These are phyloP conservation scores for Pyrenochaeta sp. DNA, from an alignment of 2,329 filamentous ascomycete species.

Conservation along the genomic window DNA sequence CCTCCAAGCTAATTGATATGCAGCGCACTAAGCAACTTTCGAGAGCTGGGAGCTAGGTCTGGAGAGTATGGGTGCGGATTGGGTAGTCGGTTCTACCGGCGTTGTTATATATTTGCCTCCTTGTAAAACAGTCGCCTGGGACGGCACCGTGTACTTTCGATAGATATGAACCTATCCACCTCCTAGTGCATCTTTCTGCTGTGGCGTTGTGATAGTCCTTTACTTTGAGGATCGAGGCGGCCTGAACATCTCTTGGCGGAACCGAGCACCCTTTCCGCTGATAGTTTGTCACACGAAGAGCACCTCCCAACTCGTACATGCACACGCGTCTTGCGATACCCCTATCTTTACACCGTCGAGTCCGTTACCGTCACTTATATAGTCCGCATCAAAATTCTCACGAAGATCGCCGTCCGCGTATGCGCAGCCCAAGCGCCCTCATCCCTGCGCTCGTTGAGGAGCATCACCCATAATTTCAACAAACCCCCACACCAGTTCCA, in stretches of 20 bases:
- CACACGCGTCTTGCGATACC: constrained; percentile 25
- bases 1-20: constrained; percentile 27
- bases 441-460: constrained; percentile 46
- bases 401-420: constrained; percentile 29
- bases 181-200: constrained; percentile 17
- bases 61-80: constrained; percentile 39
- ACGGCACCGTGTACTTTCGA: constrained; percentile 47
- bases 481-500: constrained; percentile 38
- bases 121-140: constrained; percentile 50
- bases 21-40: constrained; percentile 46
- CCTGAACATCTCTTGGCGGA: constrained; percentile 27
- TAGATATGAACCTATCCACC: constrained; percentile 46
- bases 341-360: constrained; percentile 26
- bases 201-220: constrained; percentile 11
- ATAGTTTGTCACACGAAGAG: constrained; percentile 35
- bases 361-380: constrained; percentile 17
- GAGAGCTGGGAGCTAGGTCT: constrained; percentile 25
- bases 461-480: constrained; percentile 43
- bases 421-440: constrained; percentile 45
- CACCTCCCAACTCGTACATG: constrained; percentile 27
- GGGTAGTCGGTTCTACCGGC: constrained; percentile 41
- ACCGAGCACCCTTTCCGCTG: constrained; percentile 24
- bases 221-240: constrained; percentile 17
- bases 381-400: constrained; percentile 20
- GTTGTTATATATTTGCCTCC: constrained; percentile 49